A percentile compares a stretch with the other conserved stretches of the same genome.
Evolutionary conservation across 1,284 basidiomycete species (phyloP).

Genomic region (Ceratobasidium sp.): DNA sequence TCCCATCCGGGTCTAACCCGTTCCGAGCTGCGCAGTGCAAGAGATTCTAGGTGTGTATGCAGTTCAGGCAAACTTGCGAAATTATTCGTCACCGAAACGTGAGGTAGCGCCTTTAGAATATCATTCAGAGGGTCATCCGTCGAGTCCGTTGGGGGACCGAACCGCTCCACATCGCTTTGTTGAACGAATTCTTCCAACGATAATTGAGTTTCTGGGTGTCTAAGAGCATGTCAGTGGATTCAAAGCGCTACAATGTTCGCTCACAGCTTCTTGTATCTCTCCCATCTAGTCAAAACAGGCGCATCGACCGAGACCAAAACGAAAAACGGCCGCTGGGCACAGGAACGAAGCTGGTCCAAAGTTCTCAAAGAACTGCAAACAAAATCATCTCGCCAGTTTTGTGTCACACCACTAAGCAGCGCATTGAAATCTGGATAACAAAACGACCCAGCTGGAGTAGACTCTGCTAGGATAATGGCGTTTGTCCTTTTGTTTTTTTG

Average conservation of each 20-base stretch:
- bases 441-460: neutral
- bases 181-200: constrained; percentile 73
- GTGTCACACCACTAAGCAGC: constrained; percentile 81
- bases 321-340: constrained; percentile 90
- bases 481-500: neutral
- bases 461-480: constrained; percentile 1
- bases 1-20: constrained; percentile 90
- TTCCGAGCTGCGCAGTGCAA: constrained; percentile 75
- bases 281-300: constrained; percentile 64
- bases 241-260: neutral
- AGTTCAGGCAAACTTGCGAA: constrained; percentile 65
- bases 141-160: constrained; percentile 53
- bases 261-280: constrained; percentile 42
- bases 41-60: constrained; percentile 65
- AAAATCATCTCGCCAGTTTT: constrained; percentile 80
- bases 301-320: constrained; percentile 87
- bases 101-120: constrained; percentile 41
- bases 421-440: constrained; percentile 61
- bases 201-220: constrained; percentile 46
- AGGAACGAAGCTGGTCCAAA: constrained; percentile 69
- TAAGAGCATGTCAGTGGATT: neutral
- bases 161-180: constrained; percentile 67
- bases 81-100: constrained; percentile 58
- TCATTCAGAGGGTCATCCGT: constrained; percentile 46
- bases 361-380: constrained; percentile 80